Conservation (phyloP, 75 land plant genomes). For the Pseudotsuga menziesii region DNA sequence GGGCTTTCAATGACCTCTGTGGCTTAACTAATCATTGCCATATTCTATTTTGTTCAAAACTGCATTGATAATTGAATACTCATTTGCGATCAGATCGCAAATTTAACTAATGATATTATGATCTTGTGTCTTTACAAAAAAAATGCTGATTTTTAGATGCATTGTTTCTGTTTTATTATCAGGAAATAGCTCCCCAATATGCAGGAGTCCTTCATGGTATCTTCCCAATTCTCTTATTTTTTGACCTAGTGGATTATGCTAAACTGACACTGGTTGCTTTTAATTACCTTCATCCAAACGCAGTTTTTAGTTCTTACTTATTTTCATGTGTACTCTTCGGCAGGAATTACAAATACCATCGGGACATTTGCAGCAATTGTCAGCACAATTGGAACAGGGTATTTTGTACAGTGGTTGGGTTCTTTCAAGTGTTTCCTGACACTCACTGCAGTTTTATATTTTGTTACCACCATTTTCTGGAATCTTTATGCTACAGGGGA, state of each 20-base stretch:
- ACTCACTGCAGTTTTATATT: constrained; percentile 71
- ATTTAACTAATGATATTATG: neutral
- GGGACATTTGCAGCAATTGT: constrained; percentile 91
- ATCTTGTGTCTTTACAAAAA: neutral
- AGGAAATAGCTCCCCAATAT: constrained; percentile 92
- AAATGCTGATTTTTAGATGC: neutral
- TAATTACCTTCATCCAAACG: neutral
- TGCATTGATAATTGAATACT: neutral
- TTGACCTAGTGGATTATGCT: neutral
- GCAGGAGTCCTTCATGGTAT: constrained; percentile 98
- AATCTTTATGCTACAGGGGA: constrained; percentile 54
- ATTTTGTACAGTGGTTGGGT: constrained; percentile 92
- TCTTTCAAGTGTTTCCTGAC: constrained; percentile 90
- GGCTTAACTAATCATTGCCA: neutral
- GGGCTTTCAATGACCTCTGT: neutral
- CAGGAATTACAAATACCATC: constrained; percentile 88
- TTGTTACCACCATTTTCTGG: constrained; percentile 60
- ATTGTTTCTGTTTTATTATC: constrained; percentile 13
- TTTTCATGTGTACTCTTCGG: constrained; percentile 3
- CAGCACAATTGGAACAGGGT: constrained; percentile 92
- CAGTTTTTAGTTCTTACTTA: neutral
- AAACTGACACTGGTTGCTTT: neutral
- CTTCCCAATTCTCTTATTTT: neutral
- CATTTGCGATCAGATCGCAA: neutral
- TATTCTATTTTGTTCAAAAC: neutral